phyloP scores from a whole-genome alignment of 352 stramenopile genomes.

The Phytophthora rubi region DNA sequence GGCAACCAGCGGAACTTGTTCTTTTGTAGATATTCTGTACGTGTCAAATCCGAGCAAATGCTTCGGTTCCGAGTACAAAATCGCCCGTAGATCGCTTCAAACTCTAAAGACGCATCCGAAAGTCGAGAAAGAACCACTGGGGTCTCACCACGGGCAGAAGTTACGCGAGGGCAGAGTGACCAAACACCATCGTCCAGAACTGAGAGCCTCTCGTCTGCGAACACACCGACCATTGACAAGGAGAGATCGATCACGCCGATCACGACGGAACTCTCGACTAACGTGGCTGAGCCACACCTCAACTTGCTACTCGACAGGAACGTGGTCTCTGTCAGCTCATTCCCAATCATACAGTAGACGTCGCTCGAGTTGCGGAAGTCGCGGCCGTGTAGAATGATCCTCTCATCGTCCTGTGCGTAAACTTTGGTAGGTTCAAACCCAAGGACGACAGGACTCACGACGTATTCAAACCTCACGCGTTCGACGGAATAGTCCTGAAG shows the following conservation, averaged over 20 bases:
- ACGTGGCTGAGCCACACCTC: conserved; percentile 19
- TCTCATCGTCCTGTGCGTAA: conserved; percentile 2
- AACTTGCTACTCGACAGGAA: conserved; percentile 40
- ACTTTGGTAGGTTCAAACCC: conserved; percentile 36
- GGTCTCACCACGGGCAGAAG: conserved; percentile 25
- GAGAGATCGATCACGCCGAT: conserved; percentile 47
- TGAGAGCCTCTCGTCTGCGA: conserved; percentile 17
- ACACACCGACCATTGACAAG: conserved; percentile 32
- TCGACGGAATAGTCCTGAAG: conserved; percentile 55
- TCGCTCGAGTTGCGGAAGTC: conserved; percentile 49
- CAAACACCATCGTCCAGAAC: conserved; percentile 31
- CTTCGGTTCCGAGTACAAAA: conserved; percentile 31
- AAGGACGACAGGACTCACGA: conserved; percentile 41
- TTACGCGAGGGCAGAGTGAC: conserved; percentile 22
- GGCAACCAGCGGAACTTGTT: conserved; percentile 29
- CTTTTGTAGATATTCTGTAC: neutral
- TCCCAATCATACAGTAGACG: conserved; percentile 44
- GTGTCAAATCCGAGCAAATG: conserved; percentile 29
- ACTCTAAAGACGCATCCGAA: neutral
- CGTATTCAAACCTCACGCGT: conserved; percentile 43
- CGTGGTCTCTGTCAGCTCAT: conserved; percentile 25
- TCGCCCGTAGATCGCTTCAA: conserved; percentile 21
- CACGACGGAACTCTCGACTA: conserved; percentile 19
- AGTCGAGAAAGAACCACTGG: conserved; percentile 19
- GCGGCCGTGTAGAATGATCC: conserved; percentile 34